Base-by-base conservation (phyloP, 352 stramenopile genomes). In the Globisporangium rhizosaccharum region DNA sequence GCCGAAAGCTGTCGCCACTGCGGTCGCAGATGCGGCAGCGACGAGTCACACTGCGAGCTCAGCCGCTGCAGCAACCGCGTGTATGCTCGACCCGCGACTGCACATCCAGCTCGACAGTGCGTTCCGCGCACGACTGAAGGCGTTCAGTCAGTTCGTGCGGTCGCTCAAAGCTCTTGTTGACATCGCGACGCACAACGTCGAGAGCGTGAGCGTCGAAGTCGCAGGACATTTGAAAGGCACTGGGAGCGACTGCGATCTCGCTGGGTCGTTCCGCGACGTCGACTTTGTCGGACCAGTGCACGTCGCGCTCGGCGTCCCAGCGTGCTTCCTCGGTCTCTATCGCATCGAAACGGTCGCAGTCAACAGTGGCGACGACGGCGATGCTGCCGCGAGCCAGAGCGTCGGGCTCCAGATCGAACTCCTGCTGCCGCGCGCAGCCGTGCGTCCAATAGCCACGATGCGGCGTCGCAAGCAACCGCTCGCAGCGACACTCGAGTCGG, bases 321-420 rank as follows among this genome's bases (percentile, higher is more conserved):
- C 74, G 8, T 71, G 80, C 53, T 88, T 88, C 25, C 72, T 88
- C 2, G 80, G 80, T 0, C 69, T 78, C 8, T 87, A 85, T 20
- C 74, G 73, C 8, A 53, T 73, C 11, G 72, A 85, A 58, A 86
- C 76, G n/a, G 59, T 88, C 14, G 39, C 67, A 2, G 39, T 88
- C 25, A 33, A 46, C 6, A 72, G 66, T 39, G 68, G 70, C 23
- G 70, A 68, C 8, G 72, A 67, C 37, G 66, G 71, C 25, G 67
- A 72, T 0, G 23, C 23, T 23, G 23, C 23, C 3, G 6, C 15
- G 14, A 26, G 25, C 5, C 7, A 25, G 15, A 25, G 44, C 12
- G 63, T 88, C 15, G 80, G 77, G 7, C 57, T 90, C 33, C 75
- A 88, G 46, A 51, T 90, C 15, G 78, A 90, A 20, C 51, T 79